Evolutionary conservation across 2,329 filamentous ascomycete genomes (phyloP).

Genomic region (Ophiostoma angusticollis): DNA sequence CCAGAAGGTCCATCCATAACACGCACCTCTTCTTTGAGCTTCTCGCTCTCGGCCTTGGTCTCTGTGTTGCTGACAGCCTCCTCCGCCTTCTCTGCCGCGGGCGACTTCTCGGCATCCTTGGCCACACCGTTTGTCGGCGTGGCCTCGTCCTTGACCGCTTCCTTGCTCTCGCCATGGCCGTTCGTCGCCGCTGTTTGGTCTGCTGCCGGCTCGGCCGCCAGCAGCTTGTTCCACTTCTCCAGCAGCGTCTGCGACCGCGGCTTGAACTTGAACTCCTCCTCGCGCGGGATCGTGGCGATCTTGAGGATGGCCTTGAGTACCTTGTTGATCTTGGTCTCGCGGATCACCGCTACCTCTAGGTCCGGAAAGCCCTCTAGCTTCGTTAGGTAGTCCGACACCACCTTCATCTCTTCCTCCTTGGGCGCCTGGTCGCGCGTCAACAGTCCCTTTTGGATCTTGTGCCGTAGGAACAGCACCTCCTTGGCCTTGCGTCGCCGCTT

Average conservation of each 20-base stretch:
- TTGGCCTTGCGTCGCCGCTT: conserved; percentile 48
- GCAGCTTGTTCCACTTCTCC: conserved; percentile 77
- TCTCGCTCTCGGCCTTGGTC: conserved; percentile 10
- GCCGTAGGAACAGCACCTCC: conserved; percentile 82
- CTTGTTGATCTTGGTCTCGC: conserved; percentile 94
- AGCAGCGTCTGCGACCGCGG: conserved; percentile 65
- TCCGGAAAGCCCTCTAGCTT: conserved; percentile 71
- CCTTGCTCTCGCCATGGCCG: conserved; percentile 22
- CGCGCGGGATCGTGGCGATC: conserved; percentile 69
- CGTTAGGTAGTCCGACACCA: conserved; percentile 62
- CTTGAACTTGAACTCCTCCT: conserved; percentile 85
- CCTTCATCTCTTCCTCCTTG: conserved; percentile 72
- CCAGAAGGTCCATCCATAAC: neutral
- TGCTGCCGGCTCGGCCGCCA: conserved; percentile 41
- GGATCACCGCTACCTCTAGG: conserved; percentile 80
- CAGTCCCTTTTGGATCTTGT: conserved; percentile 90
- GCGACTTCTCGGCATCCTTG: conserved; percentile 27
- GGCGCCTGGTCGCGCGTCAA: conserved; percentile 72
- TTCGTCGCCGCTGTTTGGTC: conserved; percentile 23
- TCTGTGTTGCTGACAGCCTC: conserved; percentile 18
- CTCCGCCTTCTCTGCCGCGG: conserved; percentile 17
- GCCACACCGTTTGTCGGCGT: too few relatives aligned
- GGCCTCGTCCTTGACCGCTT: conserved; percentile 20
- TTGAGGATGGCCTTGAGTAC: conserved; percentile 91
- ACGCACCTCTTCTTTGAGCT: conserved; percentile 11